Base-by-base conservation (phyloP, 2,329 filamentous ascomycete genomes). In the Exophiala bonariae region DNA sequence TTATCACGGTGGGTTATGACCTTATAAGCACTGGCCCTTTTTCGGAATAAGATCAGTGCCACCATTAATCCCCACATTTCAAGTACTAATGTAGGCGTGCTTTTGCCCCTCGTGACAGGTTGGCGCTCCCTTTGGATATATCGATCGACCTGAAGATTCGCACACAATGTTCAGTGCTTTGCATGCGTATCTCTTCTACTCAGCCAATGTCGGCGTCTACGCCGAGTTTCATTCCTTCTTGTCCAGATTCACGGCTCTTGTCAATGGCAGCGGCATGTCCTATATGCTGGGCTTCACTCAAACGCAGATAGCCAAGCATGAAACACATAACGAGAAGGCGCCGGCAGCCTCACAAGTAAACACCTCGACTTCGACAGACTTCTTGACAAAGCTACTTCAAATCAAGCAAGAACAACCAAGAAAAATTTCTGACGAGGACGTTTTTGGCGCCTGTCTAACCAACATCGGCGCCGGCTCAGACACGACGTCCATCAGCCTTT, bases 381-480 rank as follows among this genome's bases (percentile, higher is more conserved):
- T 34, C 32, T 34, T 34, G 14, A n/a, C n/a, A 6, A 34, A 14
- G n/a, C 13, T 18, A 7, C 17, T 34, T 8, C 6, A 5, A 14
- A 6, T 34, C 6, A 6, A 34, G 6, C 8, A 6, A 6, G n/a
- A 14, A 14, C 6, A 34, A 6, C 32, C 32, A 5, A n/a, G 5
- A 6, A 34, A 34, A n/a, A 7, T 34, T 14, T 6, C n/a, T 8
- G 8, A 7, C 32, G 5, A 34, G 6, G 6, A 34, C 32, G 32
- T 34, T n/a, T 34, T 34, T 6, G n/a, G 6, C 6, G 5, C 17
- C 6, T 14, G 32, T 18, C n/a, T 34, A 6, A 14, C 13, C 13
- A 41, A 41, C 17, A 26, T 41, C n/a, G 20, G 20, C 55, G 83
- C 83, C 11, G 83, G 83, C 26, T 83, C 82, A 20, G 85, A 65